Conservation (phyloP, 768 basidiomycete species). For the Boletus sp. region DNA sequence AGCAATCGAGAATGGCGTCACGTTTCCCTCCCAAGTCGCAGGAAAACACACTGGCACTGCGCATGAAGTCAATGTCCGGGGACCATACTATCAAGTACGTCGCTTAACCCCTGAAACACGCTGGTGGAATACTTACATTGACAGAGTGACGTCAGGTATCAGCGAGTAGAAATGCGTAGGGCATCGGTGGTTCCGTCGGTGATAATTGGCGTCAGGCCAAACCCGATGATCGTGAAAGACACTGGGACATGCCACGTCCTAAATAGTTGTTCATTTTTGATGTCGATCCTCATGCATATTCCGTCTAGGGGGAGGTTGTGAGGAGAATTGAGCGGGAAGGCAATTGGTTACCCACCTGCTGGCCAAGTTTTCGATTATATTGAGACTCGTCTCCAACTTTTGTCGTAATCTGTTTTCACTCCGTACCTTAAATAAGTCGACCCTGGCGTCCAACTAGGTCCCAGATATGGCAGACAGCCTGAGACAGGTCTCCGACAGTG, state of each 20-base stretch:
- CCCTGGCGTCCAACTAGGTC: not conserved
- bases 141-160: not conserved
- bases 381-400: too few relatives aligned
- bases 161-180: not conserved
- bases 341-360: too few relatives aligned
- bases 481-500: too few relatives aligned
- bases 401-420: not conserved
- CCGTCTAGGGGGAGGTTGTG: constrained; percentile 1
- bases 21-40: not conserved
- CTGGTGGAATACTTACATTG: not conserved
- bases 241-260: constrained; percentile 16
- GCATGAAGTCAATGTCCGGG: too few relatives aligned
- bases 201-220: not conserved
- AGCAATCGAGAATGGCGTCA: not conserved
- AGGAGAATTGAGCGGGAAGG: too few relatives aligned
- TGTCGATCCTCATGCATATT: not conserved
- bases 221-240: constrained; percentile 11
- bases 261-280: constrained; percentile 25
- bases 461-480: not conserved
- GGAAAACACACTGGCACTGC: too few relatives aligned
- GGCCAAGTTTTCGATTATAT: too few relatives aligned
- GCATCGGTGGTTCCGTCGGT: too few relatives aligned
- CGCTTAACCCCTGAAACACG: too few relatives aligned
- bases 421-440: not conserved
- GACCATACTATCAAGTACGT: too few relatives aligned